Percentiles rank a stretch among this genome's conserved stretches.
Evolutionary conservation across 768 basidiomycete genomes (phyloP).

Genomic region (Lactifluus piperatus): DNA sequence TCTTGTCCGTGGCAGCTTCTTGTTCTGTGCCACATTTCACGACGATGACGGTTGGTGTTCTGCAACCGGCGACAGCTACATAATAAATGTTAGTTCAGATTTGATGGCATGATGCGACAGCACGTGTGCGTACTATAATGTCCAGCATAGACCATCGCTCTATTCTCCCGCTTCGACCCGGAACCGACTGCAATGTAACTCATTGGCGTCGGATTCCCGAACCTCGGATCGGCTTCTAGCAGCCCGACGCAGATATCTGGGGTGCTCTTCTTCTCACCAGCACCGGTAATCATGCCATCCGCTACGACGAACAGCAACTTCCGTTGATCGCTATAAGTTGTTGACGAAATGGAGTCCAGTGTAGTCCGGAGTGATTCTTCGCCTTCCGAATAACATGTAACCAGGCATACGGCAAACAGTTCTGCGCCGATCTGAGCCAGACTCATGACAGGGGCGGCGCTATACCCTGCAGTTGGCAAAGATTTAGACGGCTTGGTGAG

Average conservation of each 20-base stretch:
- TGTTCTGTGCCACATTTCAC: constrained; percentile 94
- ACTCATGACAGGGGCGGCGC: constrained; percentile 60
- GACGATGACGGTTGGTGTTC: constrained; percentile 88
- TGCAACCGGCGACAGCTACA: constrained; percentile 71
- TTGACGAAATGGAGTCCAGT: constrained; percentile 85
- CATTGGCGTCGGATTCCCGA: constrained; percentile 95
- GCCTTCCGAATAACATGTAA: constrained; percentile 97
- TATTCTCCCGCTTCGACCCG: constrained; percentile 83
- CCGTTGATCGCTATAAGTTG: constrained; percentile 84
- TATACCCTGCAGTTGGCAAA: constrained; percentile 30
- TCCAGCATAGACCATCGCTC: constrained; percentile 99
- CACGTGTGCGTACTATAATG: constrained; percentile 75
- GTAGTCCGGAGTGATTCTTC: constrained; percentile 88
- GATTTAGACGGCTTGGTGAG: constrained; percentile 40
- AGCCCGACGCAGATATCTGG: constrained; percentile 93
- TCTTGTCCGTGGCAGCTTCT: constrained; percentile 77
- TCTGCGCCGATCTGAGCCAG: constrained; percentile 90
- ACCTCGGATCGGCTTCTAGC: constrained; percentile 88
- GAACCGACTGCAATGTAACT: constrained; percentile 85
- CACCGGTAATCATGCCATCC: constrained; percentile 98
- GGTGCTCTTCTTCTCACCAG: constrained; percentile 90
- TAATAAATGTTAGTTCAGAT: neutral
- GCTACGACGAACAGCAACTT: constrained; percentile 93
- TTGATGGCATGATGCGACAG: neutral
- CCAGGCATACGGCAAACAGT: constrained; percentile 88